Evolutionary conservation across 2,329 filamentous ascomycete genomes (phyloP).

Genomic region (Arthrobotrys megalospora): DNA sequence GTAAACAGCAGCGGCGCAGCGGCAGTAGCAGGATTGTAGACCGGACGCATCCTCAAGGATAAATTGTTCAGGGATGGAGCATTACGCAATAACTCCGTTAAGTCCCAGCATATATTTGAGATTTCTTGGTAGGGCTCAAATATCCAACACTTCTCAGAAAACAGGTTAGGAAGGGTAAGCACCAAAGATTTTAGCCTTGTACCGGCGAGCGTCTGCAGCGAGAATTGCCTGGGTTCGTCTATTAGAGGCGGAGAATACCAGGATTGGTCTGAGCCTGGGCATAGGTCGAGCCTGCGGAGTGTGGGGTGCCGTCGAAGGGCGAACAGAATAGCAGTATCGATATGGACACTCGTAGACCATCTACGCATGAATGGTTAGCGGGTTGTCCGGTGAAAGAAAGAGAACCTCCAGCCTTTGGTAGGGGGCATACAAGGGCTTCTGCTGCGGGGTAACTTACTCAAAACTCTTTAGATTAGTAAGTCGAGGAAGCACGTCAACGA

Average conservation of each 20-base stretch:
- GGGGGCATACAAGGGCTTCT: not conserved
- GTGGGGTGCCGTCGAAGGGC: constrained; percentile 51
- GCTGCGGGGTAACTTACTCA: constrained; percentile 41
- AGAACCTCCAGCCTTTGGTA: not conserved
- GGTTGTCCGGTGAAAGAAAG: not conserved
- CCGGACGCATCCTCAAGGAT: constrained; percentile 54
- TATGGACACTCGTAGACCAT: constrained; percentile 59
- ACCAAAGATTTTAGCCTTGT: constrained; percentile 52
- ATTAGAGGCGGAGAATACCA: constrained; percentile 56
- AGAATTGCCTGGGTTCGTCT: constrained; percentile 52
- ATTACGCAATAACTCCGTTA: constrained; percentile 50
- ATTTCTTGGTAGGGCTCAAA: constrained; percentile 58
- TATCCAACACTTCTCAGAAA: constrained; percentile 60
- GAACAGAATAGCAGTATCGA: constrained; percentile 53
- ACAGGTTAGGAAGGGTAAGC: constrained; percentile 51
- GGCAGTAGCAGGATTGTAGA: constrained; percentile 56
- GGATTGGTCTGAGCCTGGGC: constrained; percentile 57
- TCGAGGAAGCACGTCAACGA: constrained; percentile 58
- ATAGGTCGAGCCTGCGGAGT: constrained; percentile 54
- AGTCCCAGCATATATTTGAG: constrained; percentile 59
- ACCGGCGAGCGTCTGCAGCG: constrained; percentile 48
- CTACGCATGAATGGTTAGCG: constrained; percentile 2
- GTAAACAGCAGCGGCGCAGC: constrained; percentile 53
- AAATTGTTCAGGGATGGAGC: constrained; percentile 44
- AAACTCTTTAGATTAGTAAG: constrained; percentile 54